Evolutionary conservation across 2,329 filamentous ascomycete species (phyloP).

Genomic region (Neospermospora avenae): DNA sequence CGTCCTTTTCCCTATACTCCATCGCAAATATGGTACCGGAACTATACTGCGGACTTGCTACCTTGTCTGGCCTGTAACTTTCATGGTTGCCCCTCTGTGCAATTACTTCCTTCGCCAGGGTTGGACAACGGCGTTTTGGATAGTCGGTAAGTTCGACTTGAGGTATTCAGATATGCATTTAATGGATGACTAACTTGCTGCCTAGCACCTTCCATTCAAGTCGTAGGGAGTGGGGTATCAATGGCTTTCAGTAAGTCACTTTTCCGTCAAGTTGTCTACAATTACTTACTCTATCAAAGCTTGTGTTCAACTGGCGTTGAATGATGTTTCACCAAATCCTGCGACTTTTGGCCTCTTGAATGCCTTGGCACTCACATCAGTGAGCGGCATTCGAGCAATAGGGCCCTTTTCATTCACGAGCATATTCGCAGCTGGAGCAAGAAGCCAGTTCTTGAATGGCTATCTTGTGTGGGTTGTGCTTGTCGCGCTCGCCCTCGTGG

Average conservation of each 20-base stretch:
- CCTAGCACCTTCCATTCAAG: slow-evolving; percentile 47
- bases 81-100: slow-evolving; percentile 50
- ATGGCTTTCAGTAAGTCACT: slow-evolving; percentile 49
- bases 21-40: slow-evolving; percentile 63
- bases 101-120: slow-evolving; percentile 53
- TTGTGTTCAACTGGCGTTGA: slow-evolving; percentile 67
- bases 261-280: slow-evolving; percentile 48
- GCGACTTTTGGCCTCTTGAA: slow-evolving; percentile 69
- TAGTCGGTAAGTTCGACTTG: slow-evolving; percentile 6
- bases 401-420: slow-evolving; percentile 63
- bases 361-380: slow-evolving; percentile 60
- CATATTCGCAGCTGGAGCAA: slow-evolving; percentile 65
- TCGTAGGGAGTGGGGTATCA: slow-evolving; percentile 45
- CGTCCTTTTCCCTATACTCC: slow-evolving; percentile 64
- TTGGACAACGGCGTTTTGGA: slow-evolving; percentile 36
- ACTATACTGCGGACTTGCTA: slow-evolving; percentile 59
- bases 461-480: slow-evolving; percentile 65
- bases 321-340: slow-evolving; percentile 67
- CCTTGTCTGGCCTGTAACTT: slow-evolving; percentile 60
- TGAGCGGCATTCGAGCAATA: slow-evolving; percentile 61
- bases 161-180: too few species aligned
- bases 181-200: not conserved
- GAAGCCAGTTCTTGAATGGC: slow-evolving; percentile 57
- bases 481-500: slow-evolving; percentile 36
- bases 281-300: slow-evolving; percentile 43